Conservation (phyloP, 2,329 filamentous ascomycete genomes). For the Diaporthe amygdali region DNA sequence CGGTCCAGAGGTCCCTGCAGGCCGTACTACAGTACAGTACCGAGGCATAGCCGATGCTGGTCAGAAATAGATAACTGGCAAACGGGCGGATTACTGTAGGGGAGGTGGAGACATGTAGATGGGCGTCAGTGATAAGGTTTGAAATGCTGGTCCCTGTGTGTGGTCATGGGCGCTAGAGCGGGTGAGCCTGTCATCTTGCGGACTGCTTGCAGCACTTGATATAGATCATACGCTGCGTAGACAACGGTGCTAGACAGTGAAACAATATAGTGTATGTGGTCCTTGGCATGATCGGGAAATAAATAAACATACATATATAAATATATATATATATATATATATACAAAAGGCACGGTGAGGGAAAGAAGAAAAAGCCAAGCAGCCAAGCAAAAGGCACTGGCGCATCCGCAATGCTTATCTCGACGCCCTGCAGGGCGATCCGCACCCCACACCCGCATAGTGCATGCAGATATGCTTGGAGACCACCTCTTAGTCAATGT, state of each 20-base stretch:
- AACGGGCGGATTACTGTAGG: neutral
- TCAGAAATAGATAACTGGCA: neutral
- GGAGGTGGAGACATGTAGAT: too few relatives aligned
- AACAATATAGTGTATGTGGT: too few relatives aligned
- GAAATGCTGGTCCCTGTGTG: too few relatives aligned
- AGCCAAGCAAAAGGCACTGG: neutral
- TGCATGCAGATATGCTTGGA: neutral
- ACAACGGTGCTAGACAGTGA: too few relatives aligned
- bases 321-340: neutral
- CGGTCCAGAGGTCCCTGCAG: neutral
- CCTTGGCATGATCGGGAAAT: too few relatives aligned
- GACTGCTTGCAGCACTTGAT: too few relatives aligned
- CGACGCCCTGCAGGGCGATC: neutral
- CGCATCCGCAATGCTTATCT: slow-evolving; percentile 18
- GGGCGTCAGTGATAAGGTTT: too few relatives aligned
- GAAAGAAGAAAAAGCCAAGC: neutral
- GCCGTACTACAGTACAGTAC: neutral
- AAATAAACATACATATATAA: too few relatives aligned
- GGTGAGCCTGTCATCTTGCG: too few relatives aligned
- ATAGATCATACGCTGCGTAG: too few relatives aligned
- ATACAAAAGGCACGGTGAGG: neutral
- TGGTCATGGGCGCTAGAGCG: too few relatives aligned
- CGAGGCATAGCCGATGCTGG: neutral
- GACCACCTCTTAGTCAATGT: neutral
- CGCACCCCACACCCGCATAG: neutral